Base-by-base conservation (phyloP, 106 monocot species). In the Gastrodia elata region DNA sequence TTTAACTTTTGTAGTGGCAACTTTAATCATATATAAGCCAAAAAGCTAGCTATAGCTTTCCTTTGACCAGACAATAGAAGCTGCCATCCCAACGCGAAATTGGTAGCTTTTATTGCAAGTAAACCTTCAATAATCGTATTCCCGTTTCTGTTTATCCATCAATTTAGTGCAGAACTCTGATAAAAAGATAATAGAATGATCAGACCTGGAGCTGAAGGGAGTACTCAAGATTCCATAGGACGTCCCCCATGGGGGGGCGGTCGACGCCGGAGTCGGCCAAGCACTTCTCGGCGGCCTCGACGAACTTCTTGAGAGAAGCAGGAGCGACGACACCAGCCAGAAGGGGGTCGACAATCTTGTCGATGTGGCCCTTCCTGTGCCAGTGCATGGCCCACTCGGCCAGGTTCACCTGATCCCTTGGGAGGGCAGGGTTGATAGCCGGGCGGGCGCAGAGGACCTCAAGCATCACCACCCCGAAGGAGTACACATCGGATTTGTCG, bases 221-320 rank as follows among this genome's bases (percentile, higher is more conserved):
- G 68, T 84, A 90, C 84, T 86, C 90, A 6, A 90, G 82, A 40
- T 86, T 90, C 90, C 90, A 90, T 40, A 90, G 74, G 39, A 90
- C 86, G 70, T 90, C 90, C 1, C 90, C 90, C 90, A 90, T 90
- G 16, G 82, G 33, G 6, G 90, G 90, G 16, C 90, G 35, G 65
- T 90, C 82, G 3, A 84, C 80, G 32, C 90, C 86, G 48, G 76
- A 71, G 20, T 90, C 90, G 13, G 84, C 81, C 55, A 90, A n/a
- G 49, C 90, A 90, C 82, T 90, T 90, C 77, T 90, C 86, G 3
- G 90, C 86, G 10, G 86, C 84, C 80, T 90, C 90, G 15, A 80
- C 86, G 48, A 71, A 90, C 82, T 90, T 90, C 65, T 73, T 86
- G 38, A 90, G 70, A 11, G 82, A 90, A 5, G 84, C 77, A 0